Percentiles rank a stretch among this genome's conserved stretches.
Evolutionary conservation across 2,329 filamentous ascomycete genomes (phyloP).

Genomic region (Diaporthe sp.): DNA sequence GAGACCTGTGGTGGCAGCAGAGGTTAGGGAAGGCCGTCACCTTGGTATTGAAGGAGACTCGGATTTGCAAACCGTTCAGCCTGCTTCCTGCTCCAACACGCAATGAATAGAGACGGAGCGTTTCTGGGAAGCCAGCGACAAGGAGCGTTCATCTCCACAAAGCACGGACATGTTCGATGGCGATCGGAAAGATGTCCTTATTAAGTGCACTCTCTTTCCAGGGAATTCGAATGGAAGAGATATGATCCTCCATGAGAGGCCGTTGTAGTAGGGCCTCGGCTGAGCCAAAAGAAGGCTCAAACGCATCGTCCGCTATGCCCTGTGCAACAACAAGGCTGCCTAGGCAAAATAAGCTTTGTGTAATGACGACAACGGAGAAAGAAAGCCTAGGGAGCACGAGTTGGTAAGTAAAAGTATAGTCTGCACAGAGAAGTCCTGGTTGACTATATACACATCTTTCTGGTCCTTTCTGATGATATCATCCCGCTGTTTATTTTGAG

Average conservation of each 20-base stretch:
- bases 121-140: slow-evolving; percentile 15
- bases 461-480: neutral
- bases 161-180: neutral
- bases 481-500: slow-evolving; percentile 6
- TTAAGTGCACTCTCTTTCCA: slow-evolving; percentile 4
- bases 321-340: slow-evolving; percentile 7
- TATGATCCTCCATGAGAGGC: neutral
- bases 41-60: neutral
- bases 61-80: neutral
- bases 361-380: neutral
- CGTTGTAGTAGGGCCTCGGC: neutral
- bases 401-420: neutral
- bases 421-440: neutral
- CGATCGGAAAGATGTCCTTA: neutral
- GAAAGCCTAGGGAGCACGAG: neutral
- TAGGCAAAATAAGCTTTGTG: neutral
- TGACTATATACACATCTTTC: slow-evolving; percentile 5
- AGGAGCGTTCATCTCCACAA: neutral
- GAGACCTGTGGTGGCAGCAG: neutral
- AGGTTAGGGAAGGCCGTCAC: neutral
- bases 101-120: neutral
- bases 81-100: slow-evolving; percentile 10
- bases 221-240: neutral
- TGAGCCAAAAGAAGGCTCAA: neutral
- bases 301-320: slow-evolving; percentile 1